Conservation (phyloP, 257 asterid genomes). For the Solanum verrucosum region DNA sequence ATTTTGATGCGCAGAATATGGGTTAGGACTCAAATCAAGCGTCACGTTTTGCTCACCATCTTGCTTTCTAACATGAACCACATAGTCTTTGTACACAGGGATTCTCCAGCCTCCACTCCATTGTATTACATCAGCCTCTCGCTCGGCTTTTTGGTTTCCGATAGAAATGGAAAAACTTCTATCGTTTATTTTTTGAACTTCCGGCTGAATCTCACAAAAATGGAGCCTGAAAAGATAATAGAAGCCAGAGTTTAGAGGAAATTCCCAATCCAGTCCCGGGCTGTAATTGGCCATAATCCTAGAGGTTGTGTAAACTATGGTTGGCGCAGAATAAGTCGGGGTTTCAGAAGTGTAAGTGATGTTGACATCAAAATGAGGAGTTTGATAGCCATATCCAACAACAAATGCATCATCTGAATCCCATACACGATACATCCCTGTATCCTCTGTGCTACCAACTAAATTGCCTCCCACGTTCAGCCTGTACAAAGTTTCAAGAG, state of each 20-base stretch:
- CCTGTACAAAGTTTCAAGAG: too few species aligned
- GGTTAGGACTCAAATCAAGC: slow-evolving; percentile 27
- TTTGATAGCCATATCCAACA: background rate
- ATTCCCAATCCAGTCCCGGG: slow-evolving; percentile 23
- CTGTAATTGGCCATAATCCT: slow-evolving; percentile 8
- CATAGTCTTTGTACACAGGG: slow-evolving; percentile 36
- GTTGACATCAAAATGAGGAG: background rate
- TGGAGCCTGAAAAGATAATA: slow-evolving; percentile 38
- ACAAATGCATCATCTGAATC: background rate
- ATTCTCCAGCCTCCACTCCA: slow-evolving; percentile 11
- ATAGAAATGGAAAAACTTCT: slow-evolving; percentile 19
- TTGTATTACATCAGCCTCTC: slow-evolving; percentile 1
- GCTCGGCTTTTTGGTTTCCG: slow-evolving; percentile 9
- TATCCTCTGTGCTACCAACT: slow-evolving; percentile 1
- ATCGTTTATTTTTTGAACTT: background rate
- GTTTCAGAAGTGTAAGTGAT: slow-evolving; percentile 13
- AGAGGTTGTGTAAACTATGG: slow-evolving; percentile 18
- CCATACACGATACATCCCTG: slow-evolving; percentile 60
- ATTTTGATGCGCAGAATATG: background rate
- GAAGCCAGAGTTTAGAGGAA: slow-evolving; percentile 46
- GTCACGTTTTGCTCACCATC: slow-evolving; percentile 10
- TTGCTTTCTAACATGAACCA: background rate
- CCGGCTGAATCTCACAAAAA: slow-evolving; percentile 30
- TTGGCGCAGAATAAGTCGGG: slow-evolving; percentile 42
- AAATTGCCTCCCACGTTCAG: too few species aligned